Percentiles rank a stretch among this genome's conserved stretches.
Conservation (phyloP, 2,329 filamentous ascomycete genomes). For the Fusarium bulbicola region DNA sequence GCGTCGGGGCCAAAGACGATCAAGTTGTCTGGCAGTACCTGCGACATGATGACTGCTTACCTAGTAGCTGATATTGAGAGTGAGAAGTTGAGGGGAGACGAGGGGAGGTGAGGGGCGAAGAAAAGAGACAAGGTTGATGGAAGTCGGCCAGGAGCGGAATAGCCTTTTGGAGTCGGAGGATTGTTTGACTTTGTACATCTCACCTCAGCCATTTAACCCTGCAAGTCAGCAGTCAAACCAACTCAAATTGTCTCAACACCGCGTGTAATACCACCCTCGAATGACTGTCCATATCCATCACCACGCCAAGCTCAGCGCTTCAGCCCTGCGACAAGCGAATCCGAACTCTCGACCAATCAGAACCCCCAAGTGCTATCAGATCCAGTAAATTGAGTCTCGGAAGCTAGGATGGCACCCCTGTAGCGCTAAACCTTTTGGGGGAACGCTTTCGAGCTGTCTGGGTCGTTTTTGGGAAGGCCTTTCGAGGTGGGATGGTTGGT, state of each 20-base stretch:
- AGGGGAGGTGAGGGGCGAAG: neutral
- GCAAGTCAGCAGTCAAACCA: neutral
- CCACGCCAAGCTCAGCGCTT: neutral
- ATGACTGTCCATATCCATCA: neutral
- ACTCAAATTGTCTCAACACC: neutral
- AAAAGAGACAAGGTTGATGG: neutral
- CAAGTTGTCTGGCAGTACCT: constrained; percentile 14
- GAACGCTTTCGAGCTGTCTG: constrained; percentile 12
- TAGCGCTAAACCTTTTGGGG: neutral
- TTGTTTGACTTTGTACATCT: constrained; percentile 1
- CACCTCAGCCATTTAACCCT: neutral
- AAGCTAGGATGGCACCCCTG: constrained; percentile 4
- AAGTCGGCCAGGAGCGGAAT: neutral
- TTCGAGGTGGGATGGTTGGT: constrained; percentile 17
- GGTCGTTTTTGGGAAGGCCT: constrained; percentile 12
- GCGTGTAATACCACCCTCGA: neutral
- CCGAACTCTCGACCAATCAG: constrained; percentile 13
- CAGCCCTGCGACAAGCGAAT: constrained; percentile 31
- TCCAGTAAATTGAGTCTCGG: constrained; percentile 11
- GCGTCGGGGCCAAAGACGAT: constrained; percentile 55
- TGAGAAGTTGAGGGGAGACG: neutral
- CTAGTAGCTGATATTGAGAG: neutral
- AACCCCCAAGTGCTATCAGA: too few relatives aligned
- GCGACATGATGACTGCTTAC: constrained; percentile 28
- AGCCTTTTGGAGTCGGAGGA: neutral